Percentiles rank a stretch among this genome's conserved stretches.
Conservation (phyloP, 106 monocot species). For the Acanthochlamys bracteata region DNA sequence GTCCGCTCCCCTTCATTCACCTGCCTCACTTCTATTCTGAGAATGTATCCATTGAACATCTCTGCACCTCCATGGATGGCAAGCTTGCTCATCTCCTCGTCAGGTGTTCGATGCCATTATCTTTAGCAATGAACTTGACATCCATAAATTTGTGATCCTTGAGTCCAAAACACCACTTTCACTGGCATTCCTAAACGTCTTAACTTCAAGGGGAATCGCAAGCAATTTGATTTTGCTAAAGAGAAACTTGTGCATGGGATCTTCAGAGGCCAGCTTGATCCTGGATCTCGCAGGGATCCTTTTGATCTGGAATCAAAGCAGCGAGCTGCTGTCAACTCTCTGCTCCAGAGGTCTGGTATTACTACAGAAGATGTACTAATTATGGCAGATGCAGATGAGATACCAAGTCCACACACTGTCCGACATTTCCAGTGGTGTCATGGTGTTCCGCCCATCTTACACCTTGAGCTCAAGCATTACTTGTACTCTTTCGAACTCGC, state of each 20-base stretch:
- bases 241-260: slow-evolving; percentile 46
- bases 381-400: slow-evolving; percentile 83
- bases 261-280: slow-evolving; percentile 47
- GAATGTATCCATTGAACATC: slow-evolving; percentile 37
- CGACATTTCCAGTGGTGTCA: slow-evolving; percentile 74
- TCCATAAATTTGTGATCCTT: slow-evolving; percentile 62
- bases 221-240: slow-evolving; percentile 47
- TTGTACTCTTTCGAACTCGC: slow-evolving; percentile 82
- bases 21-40: slow-evolving; percentile 67
- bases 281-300: slow-evolving; percentile 45
- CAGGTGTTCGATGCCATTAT: slow-evolving; percentile 77
- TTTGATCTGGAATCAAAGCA: slow-evolving; percentile 80
- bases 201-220: slow-evolving; percentile 31
- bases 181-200: slow-evolving; percentile 66
- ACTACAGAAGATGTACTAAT: slow-evolving; percentile 67
- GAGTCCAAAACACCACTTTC: slow-evolving; percentile 86
- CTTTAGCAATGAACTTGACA: slow-evolving; percentile 89
- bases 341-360: slow-evolving; percentile 54
- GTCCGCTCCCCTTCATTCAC: slow-evolving; percentile 60
- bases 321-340: slow-evolving; percentile 58
- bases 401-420: slow-evolving; percentile 70
- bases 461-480: slow-evolving; percentile 63
- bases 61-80: slow-evolving; percentile 85
- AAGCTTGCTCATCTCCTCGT: slow-evolving; percentile 45
- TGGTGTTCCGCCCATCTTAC: slow-evolving; percentile 45